phyloP scores from a whole-genome alignment of 768 basidiomycete species.

The Cyathus striatus region DNA sequence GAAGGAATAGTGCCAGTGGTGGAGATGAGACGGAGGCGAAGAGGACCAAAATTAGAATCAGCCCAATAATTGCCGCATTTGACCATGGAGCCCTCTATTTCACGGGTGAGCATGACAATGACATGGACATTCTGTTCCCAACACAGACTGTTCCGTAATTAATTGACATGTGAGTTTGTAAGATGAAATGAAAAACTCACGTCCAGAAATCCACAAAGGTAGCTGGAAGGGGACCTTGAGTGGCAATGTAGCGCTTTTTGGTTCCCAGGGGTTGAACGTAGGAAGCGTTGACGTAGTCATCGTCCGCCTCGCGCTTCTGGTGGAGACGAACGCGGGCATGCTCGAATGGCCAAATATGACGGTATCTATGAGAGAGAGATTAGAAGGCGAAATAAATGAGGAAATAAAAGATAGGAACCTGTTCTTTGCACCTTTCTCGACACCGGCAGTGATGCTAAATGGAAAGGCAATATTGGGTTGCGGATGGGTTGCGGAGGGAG shows the following conservation, averaged over 20 bases:
- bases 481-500: conserved; percentile 8
- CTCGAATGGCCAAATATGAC: conserved; percentile 97
- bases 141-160: conserved; percentile 53
- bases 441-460: conserved; percentile 91
- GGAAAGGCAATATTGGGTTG: conserved; percentile 46
- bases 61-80: conserved; percentile 94
- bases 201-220: conserved; percentile 96
- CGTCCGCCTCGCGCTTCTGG: conserved; percentile 30
- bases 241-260: conserved; percentile 83
- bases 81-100: conserved; percentile 80
- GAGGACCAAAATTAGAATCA: conserved; percentile 61
- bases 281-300: conserved; percentile 94
- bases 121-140: conserved; percentile 96
- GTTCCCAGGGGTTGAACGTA: conserved; percentile 87
- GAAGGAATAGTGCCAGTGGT: conserved; percentile 24
- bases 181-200: conserved; percentile 36
- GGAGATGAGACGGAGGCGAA: conserved; percentile 49
- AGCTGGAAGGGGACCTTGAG: conserved; percentile 88
- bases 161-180: too few species aligned
- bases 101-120: conserved; percentile 94
- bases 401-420: conserved; percentile 38
- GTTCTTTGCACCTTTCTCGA: conserved; percentile 94
- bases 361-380: conserved; percentile 52
- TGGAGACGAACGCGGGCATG: conserved; percentile 83
- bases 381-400: background rate